These are phyloP conservation scores for Climacium dendroides DNA, from an alignment of 225 moss, liverwort and hornwort species.

Conservation along the genomic window DNA sequence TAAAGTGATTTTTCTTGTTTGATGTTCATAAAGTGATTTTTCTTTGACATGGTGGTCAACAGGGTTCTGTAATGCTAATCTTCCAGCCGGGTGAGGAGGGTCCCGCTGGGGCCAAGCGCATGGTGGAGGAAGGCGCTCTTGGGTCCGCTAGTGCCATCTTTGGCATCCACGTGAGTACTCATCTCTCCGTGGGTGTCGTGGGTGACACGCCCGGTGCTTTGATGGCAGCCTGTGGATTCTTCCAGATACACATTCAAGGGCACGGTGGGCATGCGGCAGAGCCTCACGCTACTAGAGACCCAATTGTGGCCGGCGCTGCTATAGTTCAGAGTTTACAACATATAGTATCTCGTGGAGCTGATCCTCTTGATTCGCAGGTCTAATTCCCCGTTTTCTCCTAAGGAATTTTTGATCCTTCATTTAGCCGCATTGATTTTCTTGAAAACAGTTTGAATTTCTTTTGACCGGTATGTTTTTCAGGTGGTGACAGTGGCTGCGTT, in stretches of 20 bases:
- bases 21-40: background rate
- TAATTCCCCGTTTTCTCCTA: background rate
- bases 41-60: background rate
- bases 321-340: slow-evolving; percentile 61
- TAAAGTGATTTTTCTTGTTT: background rate
- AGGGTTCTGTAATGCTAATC: slow-evolving; percentile 69
- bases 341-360: slow-evolving; percentile 65
- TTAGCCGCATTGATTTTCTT: background rate
- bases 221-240: slow-evolving; percentile 61
- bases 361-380: slow-evolving; percentile 79
- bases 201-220: slow-evolving; percentile 43
- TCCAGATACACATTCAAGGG: slow-evolving; percentile 48
- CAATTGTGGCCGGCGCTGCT: slow-evolving; percentile 57
- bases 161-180: slow-evolving; percentile 43
- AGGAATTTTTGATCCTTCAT: background rate
- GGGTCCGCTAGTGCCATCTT: slow-evolving; percentile 64
- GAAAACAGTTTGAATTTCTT: background rate
- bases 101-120: slow-evolving; percentile 55
- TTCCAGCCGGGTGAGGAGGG: slow-evolving; percentile 95
- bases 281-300: slow-evolving; percentile 46
- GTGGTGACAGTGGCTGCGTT: slow-evolving; percentile 68
- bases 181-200: slow-evolving; percentile 25
- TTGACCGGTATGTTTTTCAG: slow-evolving; percentile 16
- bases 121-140: slow-evolving; percentile 81
- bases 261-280: slow-evolving; percentile 67